phyloP scores from a whole-genome alignment of 805 yeast genomes.

The Saccharomyces jurei region DNA sequence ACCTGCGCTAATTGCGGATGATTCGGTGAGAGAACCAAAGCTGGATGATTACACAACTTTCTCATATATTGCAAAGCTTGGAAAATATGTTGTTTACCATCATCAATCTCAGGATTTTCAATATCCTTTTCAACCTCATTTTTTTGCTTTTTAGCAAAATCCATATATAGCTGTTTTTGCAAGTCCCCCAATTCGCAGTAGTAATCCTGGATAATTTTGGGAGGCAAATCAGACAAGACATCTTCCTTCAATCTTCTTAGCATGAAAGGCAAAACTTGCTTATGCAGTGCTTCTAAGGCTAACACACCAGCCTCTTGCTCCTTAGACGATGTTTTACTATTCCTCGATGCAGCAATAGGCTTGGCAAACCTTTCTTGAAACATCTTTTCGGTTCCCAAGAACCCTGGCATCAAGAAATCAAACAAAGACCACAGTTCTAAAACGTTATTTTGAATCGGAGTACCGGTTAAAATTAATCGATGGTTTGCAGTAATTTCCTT shows the following conservation, averaged over 20 bases:
- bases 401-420: slow-evolving; percentile 98
- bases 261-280: slow-evolving; percentile 94
- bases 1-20: slow-evolving; percentile 79
- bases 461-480: slow-evolving; percentile 85
- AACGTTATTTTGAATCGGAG: slow-evolving; percentile 96
- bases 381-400: slow-evolving; percentile 86
- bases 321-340: slow-evolving; percentile 77
- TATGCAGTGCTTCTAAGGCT: slow-evolving; percentile 91
- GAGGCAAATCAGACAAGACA: slow-evolving; percentile 91
- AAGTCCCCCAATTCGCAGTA: slow-evolving; percentile 91
- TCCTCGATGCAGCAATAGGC: slow-evolving; percentile 91
- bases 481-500: slow-evolving; percentile 80
- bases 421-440: slow-evolving; percentile 95
- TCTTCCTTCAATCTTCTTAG: slow-evolving; percentile 92
- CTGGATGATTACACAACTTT: slow-evolving; percentile 93
- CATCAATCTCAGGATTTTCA: slow-evolving; percentile 38
- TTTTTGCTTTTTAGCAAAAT: slow-evolving; percentile 83
- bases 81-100: slow-evolving; percentile 83
- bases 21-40: slow-evolving; percentile 69
- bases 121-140: slow-evolving; percentile 59
- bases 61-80: slow-evolving; percentile 97
- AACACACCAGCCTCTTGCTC: slow-evolving; percentile 97
- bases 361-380: slow-evolving; percentile 95
- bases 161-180: slow-evolving; percentile 80
- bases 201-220: slow-evolving; percentile 96